Conservation (phyloP, 208 protist species). For the Angomonas ambiguus region DNA sequence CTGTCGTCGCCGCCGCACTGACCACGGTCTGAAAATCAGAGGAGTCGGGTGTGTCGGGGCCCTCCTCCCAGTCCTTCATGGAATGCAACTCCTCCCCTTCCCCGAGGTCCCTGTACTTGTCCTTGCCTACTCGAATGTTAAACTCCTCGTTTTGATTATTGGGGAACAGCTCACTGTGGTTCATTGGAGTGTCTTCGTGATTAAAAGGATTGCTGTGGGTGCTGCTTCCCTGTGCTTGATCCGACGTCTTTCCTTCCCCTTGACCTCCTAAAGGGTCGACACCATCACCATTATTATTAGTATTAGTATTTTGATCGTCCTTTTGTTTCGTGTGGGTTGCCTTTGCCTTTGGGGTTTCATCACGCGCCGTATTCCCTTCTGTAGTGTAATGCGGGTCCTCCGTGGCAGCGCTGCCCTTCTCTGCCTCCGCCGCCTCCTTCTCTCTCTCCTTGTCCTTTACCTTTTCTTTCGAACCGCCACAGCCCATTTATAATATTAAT, state of each 20-base stretch:
- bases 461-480: slow-evolving; percentile 14
- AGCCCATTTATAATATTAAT: slow-evolving; percentile 8
- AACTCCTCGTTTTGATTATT: slow-evolving; percentile 8
- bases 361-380: neutral
- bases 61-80: neutral
- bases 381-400: neutral
- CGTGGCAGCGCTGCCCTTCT: neutral
- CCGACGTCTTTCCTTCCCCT: neutral
- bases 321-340: neutral
- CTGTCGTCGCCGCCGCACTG: neutral
- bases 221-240: neutral
- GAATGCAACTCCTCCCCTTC: slow-evolving; percentile 8
- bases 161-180: slow-evolving; percentile 14
- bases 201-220: too few species aligned
- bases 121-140: slow-evolving; percentile 9
- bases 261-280: neutral
- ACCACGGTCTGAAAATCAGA: neutral
- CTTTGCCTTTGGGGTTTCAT: neutral
- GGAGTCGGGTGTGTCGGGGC: neutral
- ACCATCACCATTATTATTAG: neutral
- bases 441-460: slow-evolving; percentile 10
- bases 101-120: slow-evolving; percentile 19
- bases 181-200: neutral
- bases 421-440: neutral
- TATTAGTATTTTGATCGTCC: neutral